Conservation (phyloP, 2,329 filamentous ascomycete species). For the Aspergillus sergii region DNA sequence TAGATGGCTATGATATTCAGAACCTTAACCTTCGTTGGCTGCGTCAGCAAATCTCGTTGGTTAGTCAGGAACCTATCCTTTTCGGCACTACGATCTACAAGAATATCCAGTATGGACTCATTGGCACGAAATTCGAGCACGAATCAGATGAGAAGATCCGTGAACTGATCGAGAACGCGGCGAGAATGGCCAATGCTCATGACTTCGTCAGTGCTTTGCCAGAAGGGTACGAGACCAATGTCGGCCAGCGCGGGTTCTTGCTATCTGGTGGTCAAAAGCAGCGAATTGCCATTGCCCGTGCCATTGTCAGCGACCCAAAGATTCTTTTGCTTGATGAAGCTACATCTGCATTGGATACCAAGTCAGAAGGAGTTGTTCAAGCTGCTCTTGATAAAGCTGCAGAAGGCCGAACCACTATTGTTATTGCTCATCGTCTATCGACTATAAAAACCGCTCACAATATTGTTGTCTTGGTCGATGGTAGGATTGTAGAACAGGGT, state of each 20-base stretch:
- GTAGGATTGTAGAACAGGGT: slow-evolving; percentile 89
- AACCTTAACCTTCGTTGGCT: slow-evolving; percentile 87
- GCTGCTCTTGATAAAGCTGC: slow-evolving; percentile 86
- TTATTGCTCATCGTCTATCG: slow-evolving; percentile 91
- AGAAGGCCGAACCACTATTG: slow-evolving; percentile 87
- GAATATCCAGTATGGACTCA: slow-evolving; percentile 88
- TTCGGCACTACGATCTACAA: slow-evolving; percentile 87
- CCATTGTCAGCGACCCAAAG: slow-evolving; percentile 87
- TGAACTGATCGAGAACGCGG: slow-evolving; percentile 75
- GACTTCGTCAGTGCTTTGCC: slow-evolving; percentile 83
- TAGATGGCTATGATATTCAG: slow-evolving; percentile 82
- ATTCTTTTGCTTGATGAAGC: slow-evolving; percentile 93
- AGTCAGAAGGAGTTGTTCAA: slow-evolving; percentile 92
- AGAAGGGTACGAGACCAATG: slow-evolving; percentile 88
- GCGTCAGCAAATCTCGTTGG: slow-evolving; percentile 86
- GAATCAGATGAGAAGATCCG: slow-evolving; percentile 68
- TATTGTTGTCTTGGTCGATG: slow-evolving; percentile 88
- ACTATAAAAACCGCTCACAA: slow-evolving; percentile 95
- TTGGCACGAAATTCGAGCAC: slow-evolving; percentile 76
- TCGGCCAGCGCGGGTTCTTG: slow-evolving; percentile 92
- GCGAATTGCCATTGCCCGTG: slow-evolving; percentile 90
- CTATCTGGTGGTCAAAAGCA: slow-evolving; percentile 96
- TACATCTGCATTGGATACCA: slow-evolving; percentile 89
- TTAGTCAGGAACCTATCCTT: slow-evolving; percentile 89
- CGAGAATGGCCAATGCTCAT: slow-evolving; percentile 90